Evolutionary conservation across 2,329 filamentous ascomycete species (phyloP), one percentile per base, ranked within the genome.

Genomic region (Alternaria gaisen): DNA sequence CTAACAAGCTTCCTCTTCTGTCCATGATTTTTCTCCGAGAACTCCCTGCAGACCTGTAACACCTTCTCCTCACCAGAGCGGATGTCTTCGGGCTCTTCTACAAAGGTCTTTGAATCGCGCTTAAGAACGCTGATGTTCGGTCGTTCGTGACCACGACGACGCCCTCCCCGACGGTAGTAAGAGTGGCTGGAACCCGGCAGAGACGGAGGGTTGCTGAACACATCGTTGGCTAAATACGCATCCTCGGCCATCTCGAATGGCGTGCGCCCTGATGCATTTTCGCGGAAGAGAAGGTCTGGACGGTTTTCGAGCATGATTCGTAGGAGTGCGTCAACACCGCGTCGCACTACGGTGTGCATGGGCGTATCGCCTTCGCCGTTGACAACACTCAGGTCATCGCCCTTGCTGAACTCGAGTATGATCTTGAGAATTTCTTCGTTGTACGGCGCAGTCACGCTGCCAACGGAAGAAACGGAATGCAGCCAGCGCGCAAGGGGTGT

Each of bases 241-340:
- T 91, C 88, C 52, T 86, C 81, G 0, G 89, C 87, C 50, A 91
- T 79, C 68, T 95, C 91, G 28, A 85, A 83, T 0, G 92, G 90
- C 0, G 91, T 95, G 16, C 86, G 84, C 2, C 92, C 92, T 0
- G 91, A 91, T 0, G 91, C 87, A 67, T 94, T 94, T 74, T 95
- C 92, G 22, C 88, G 86, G 67, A 86, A 84, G 0, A 93, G 79
- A 2, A 93, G 81, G 26, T 83, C 81, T 0, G 89, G 86, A 18
- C 86, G 82, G 65, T 80, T 80, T 10, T 85, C 79, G 11, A 93
- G 77, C 52, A 80, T 74, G 3, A 91, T 69, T 3, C 80, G 70
- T 14, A 80, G 76, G 40, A 80, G 68, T 1, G 84, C 66, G 36
- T 70, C 72, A 8, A 80, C 66, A 36, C 79, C 66, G 12, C 77